Percentiles rank a stretch among this genome's conserved stretches.
phyloP scores from a whole-genome alignment of 2,329 filamentous ascomycete species.

The Trichoderma aggressivum region DNA sequence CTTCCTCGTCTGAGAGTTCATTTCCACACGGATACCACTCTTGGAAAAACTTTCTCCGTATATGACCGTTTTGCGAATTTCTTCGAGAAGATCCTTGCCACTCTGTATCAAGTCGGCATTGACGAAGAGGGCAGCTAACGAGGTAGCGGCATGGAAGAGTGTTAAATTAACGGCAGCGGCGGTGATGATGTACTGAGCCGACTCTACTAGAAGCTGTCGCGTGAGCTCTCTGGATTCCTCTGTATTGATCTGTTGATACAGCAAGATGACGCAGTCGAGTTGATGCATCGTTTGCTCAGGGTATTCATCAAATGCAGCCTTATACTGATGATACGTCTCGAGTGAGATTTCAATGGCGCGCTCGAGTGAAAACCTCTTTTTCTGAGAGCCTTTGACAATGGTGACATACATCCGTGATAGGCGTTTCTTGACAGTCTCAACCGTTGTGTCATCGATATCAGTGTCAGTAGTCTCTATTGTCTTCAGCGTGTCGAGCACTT shows the following conservation, averaged over 20 bases:
- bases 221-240: background rate
- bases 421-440: slow-evolving; percentile 47
- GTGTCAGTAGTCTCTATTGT: background rate
- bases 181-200: background rate
- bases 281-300: background rate
- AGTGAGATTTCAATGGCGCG: background rate
- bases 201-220: background rate
- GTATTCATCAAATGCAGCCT: background rate
- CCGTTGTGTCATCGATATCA: slow-evolving; percentile 30
- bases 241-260: background rate
- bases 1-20: slow-evolving; percentile 35
- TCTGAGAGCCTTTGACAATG: slow-evolving; percentile 39
- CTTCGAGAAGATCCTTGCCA: background rate
- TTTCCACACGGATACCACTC: slow-evolving; percentile 21
- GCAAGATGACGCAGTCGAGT: background rate
- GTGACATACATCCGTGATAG: slow-evolving; percentile 45
- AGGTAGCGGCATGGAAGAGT: background rate
- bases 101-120: background rate
- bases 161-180: background rate
- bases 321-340: background rate
- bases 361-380: slow-evolving; percentile 20
- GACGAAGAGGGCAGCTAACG: background rate
- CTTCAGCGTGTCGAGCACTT: slow-evolving; percentile 22
- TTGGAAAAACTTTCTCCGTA: background rate
- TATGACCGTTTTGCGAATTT: background rate